These are phyloP conservation scores for Blastocystis sp. DNA, from an alignment of 352 stramenopile species.

Conservation along the genomic window DNA sequence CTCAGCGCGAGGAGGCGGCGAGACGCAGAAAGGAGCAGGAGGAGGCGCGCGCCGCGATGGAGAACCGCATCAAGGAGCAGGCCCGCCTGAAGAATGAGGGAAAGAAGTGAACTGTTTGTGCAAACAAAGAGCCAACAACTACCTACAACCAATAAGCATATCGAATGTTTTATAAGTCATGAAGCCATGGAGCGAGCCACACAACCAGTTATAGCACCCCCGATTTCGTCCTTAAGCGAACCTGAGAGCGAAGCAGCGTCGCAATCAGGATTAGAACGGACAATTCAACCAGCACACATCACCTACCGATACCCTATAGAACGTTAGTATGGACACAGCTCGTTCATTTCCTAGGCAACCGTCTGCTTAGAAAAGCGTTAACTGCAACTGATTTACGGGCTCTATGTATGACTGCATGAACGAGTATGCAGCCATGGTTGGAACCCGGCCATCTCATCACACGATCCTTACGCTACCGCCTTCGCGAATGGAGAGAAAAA, in stretches of 20 bases:
- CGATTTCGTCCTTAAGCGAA: conserved; percentile 64
- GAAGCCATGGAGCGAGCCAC: neutral
- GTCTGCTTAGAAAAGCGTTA: conserved; percentile 37
- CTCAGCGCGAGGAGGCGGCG: conserved; percentile 60
- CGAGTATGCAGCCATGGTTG: conserved; percentile 34
- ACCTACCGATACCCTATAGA: neutral
- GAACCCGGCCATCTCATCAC: neutral
- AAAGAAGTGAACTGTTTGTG: conserved; percentile 42
- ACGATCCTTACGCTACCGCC: neutral
- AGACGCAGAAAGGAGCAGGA: conserved; percentile 67
- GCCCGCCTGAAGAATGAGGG: conserved; percentile 40
- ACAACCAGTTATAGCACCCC: conserved; percentile 65
- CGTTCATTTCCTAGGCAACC: conserved; percentile 57
- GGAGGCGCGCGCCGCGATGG: conserved; percentile 15
- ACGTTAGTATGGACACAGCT: conserved; percentile 29
- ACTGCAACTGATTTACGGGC: conserved; percentile 25
- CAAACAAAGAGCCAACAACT: neutral
- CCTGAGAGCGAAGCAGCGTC: neutral
- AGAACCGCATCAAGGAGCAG: conserved; percentile 46
- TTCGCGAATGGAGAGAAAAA: neutral
- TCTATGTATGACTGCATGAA: conserved; percentile 25
- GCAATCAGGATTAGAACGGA: conserved; percentile 31
- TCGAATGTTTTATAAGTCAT: conserved; percentile 67
- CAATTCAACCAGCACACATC: neutral
- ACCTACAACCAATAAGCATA: conserved; percentile 61